These are phyloP conservation scores for Phanerochaete sordida DNA, from an alignment of 768 basidiomycete genomes.

Conservation along the genomic window DNA sequence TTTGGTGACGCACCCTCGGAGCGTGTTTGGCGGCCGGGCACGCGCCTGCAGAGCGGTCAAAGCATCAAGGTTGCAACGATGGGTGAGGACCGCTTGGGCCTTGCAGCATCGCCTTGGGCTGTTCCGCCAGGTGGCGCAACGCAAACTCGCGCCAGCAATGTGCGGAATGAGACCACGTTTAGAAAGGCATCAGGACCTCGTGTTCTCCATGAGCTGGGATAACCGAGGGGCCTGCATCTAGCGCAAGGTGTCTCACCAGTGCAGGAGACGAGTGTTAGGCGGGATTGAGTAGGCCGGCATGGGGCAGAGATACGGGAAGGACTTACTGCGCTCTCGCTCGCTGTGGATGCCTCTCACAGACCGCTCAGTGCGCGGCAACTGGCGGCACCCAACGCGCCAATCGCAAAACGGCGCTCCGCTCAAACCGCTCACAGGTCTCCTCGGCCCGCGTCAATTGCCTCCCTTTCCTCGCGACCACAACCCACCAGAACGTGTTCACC, in stretches of 20 bases:
- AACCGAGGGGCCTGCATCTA: not conserved
- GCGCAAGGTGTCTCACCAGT: not conserved
- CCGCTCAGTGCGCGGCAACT: too few relatives aligned
- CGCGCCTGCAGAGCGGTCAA: not conserved
- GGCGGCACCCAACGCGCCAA: constrained; percentile 12
- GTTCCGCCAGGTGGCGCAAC: not conserved
- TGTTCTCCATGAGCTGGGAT: not conserved
- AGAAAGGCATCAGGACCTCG: not conserved
- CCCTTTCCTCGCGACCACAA: too few relatives aligned
- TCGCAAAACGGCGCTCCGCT: constrained; percentile 13
- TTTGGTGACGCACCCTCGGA: not conserved
- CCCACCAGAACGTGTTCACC: too few relatives aligned
- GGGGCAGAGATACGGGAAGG: not conserved
- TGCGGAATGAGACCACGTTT: not conserved
- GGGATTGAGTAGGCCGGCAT: not conserved
- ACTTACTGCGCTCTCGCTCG: not conserved
- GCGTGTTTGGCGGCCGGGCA: not conserved
- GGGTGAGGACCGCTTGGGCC: not conserved
- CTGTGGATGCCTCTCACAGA: too few relatives aligned
- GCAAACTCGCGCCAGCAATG: not conserved
- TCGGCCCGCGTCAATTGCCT: not conserved
- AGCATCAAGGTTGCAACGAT: not conserved
- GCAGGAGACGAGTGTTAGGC: not conserved
- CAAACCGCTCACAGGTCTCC: constrained; percentile 7
- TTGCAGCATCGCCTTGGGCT: not conserved